Base-by-base conservation (phyloP, 2,329 filamentous ascomycete species). In the Grosmannia clavigera region DNA sequence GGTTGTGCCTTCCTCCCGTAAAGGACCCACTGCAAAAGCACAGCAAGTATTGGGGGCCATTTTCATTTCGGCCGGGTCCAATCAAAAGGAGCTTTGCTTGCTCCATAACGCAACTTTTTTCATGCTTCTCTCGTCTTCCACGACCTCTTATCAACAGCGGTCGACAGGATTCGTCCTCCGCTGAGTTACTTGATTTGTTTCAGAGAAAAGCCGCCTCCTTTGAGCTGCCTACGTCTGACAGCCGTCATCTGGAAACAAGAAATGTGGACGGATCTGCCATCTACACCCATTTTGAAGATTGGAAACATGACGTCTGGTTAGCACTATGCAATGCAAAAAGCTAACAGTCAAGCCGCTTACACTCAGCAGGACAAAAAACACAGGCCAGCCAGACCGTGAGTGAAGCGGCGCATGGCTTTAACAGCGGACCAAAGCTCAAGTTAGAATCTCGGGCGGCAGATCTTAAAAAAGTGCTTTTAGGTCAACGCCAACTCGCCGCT, bases 401-500 rank as follows among this genome's bases (percentile, higher is more conserved):
- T 54, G 31, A 35, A 22, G 19, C 31, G 19, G 52, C 6, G 19
- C 19, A 33, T 7, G 27, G 55, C 27, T 5, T 16, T 4, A 1
- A 31, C 22, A 40, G 29, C 55, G 29, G 12, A 5, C 11, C 35
- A 19, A 56, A 31, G 35, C 27, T 50, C n/a, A 48, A 55, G 55
- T 31, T 62, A n/a, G 31, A 55, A 5, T 22, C 56, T 29, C 25
- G 54, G 40, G 59, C 57, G 6, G 54, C 59, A 16, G 55, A 59
- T 25, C 59, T 62, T 10, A 61, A 60, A 31, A 55, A 59, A 25
- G 40, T 43, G 25, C 52, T 62, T 14, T 12, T 57, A 29, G 48
- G 14, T 19, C 43, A 57, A 14, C 59, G 59, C 25, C 50, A 53
- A n/a, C 25, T 27, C 12, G 12, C 27, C 10, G 35, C 14, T 7